phyloP scores from a whole-genome alignment of 352 stramenopile genomes.

The Phytophthora ohioensis region DNA sequence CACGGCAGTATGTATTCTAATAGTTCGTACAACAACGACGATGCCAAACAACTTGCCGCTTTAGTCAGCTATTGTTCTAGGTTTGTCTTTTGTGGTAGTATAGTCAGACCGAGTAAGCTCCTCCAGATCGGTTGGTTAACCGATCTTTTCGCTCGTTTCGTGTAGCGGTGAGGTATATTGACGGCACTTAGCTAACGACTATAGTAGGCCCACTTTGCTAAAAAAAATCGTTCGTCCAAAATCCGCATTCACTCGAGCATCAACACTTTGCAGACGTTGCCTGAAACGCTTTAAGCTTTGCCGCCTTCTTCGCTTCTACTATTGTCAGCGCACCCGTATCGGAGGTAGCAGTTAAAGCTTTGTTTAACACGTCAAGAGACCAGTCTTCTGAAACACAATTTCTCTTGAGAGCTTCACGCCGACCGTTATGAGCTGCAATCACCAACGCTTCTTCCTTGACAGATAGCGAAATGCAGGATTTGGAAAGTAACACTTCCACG shows the following conservation, averaged over 20 bases:
- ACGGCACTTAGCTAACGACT: no score
- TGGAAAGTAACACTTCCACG: neutral
- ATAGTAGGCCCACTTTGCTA: no score
- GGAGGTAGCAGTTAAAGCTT: neutral
- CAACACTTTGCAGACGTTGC: neutral
- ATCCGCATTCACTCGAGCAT: neutral
- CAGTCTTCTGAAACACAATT: neutral
- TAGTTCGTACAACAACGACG: no score
- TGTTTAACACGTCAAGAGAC: constrained; percentile 1
- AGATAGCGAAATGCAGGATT: neutral
- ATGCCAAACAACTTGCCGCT: no score
- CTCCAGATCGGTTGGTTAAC: no score
- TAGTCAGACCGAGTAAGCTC: no score
- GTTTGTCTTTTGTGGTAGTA: no score
- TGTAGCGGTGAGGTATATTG: no score
- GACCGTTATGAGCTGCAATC: neutral
- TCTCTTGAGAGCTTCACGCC: neutral
- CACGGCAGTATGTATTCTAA: no score
- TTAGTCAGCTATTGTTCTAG: no score
- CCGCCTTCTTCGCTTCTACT: neutral
- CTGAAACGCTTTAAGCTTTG: neutral
- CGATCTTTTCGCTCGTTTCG: no score
- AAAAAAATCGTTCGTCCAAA: no score
- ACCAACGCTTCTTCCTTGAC: neutral
- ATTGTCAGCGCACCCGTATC: neutral